Base-by-base conservation (phyloP, 2,329 filamentous ascomycete genomes). In the Talaromyces sp. region DNA sequence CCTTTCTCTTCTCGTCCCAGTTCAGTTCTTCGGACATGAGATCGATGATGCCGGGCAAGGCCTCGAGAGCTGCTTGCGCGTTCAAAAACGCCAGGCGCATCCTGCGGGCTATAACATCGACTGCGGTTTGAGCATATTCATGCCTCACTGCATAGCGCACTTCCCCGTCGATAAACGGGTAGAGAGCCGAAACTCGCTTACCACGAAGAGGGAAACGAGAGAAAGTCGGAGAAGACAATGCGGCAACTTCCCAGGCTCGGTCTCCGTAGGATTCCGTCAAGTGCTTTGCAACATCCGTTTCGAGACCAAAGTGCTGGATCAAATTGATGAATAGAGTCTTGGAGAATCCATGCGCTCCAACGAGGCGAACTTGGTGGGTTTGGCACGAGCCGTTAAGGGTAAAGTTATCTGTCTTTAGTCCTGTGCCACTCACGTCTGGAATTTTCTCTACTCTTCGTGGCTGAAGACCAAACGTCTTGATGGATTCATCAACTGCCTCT, bases 261-360 rank as follows among this genome's bases (percentile, higher is more conserved):
- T 97, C 93, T 66, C 93, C 93, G 72, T 97, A 98, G 60, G 90
- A 90, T 70, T 89, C 85, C 14, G 89, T 89, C 35, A 97, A 82
- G 76, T 97, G 92, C 78, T 91, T 90, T 51, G 93, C 93, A 21
- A 97, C 90, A 68, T 96, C 91, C 19, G 91, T 96, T 76, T 96
- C 93, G 60, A 97, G 79, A 64, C 91, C 91, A 71, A 91, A 96
- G 78, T 96, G 90, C 75, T 97, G 92, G 71, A 96, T 95, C 38
- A 97, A 81, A 75, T 93, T 93, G 81, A 97, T 96, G 79, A 96
- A 96, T 26, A 97, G 86, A 1, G 92, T 91, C 77, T 92, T 92
- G 75, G 88, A 92, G 80, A 88, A 96, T 58, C 91, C 91, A 73
- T 96, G 91, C 11, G 91, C 90, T 67, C 91, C 91, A 62, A 95